Evolutionary conservation across 306 rosid species (phyloP).

Genomic region (Vigna angularis): DNA sequence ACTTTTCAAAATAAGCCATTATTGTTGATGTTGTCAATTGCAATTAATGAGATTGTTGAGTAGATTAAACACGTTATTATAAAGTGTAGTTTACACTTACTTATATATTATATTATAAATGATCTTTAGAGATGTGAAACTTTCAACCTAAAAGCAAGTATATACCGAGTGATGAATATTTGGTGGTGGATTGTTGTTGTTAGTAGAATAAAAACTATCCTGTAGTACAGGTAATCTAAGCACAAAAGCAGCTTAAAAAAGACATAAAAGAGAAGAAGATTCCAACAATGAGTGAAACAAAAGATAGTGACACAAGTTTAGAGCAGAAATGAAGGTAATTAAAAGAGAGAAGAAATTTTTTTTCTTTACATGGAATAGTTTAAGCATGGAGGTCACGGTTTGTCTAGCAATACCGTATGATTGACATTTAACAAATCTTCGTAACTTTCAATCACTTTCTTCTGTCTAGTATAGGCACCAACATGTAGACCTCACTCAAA

Average conservation of each 20-base stretch:
- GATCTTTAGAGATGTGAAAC: too few species aligned
- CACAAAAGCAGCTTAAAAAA: conserved; percentile 29
- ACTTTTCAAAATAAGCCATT: conserved; percentile 30
- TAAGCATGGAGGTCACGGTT: conserved; percentile 57
- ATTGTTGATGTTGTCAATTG: conserved; percentile 4
- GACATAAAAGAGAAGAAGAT: conserved; percentile 46
- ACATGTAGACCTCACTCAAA: conserved; percentile 72
- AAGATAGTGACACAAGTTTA: conserved; percentile 55
- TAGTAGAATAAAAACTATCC: conserved; percentile 41
- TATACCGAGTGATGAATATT: conserved; percentile 19
- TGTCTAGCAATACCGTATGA: conserved; percentile 65
- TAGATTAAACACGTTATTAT: too few species aligned
- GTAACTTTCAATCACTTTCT: conserved; percentile 56
- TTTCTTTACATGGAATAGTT: conserved; percentile 48
- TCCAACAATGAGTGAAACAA: conserved; percentile 59
- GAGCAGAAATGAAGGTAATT: conserved; percentile 38
- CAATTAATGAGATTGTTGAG: neutral
- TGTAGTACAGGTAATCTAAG: conserved; percentile 51
- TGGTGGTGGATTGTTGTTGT: conserved; percentile 42
- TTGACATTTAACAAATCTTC: conserved; percentile 51
- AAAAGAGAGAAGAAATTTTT: conserved; percentile 16
- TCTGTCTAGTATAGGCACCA: conserved; percentile 62
- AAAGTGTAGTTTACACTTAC: too few species aligned
- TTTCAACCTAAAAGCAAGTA: neutral
- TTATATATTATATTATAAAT: too few species aligned